Conservation (phyloP, 2,329 filamentous ascomycete species). For the Fusarium sp. region DNA sequence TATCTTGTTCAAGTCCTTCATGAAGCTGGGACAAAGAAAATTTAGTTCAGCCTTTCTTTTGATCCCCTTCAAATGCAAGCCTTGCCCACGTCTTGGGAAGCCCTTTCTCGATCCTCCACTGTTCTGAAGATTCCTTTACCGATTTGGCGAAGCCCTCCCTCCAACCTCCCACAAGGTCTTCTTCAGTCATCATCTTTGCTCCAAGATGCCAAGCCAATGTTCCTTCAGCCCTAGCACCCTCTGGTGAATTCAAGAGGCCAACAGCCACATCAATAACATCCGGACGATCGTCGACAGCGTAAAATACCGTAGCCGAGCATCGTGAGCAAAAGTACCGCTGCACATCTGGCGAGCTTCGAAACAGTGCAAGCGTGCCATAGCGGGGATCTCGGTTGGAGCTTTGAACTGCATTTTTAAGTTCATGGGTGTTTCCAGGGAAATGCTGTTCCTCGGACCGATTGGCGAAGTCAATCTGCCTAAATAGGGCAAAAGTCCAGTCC, state of each 20-base stretch:
- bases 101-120: conserved; percentile 35
- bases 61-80: not conserved
- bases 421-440: conserved; percentile 32
- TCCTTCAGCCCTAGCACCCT: conserved; percentile 63
- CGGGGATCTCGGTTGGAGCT: conserved; percentile 51
- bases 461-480: conserved; percentile 58
- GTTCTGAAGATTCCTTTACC: conserved; percentile 39
- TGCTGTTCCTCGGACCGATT: not conserved
- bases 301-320: conserved; percentile 65
- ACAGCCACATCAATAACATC: conserved; percentile 62
- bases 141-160: conserved; percentile 25
- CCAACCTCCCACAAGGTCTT: conserved; percentile 38
- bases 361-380: conserved; percentile 61
- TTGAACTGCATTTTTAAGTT: conserved; percentile 56
- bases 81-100: conserved; percentile 34
- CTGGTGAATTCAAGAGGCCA: conserved; percentile 60
- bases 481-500: conserved; percentile 61
- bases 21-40: not conserved
- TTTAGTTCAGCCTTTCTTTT: not conserved
- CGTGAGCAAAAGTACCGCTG: conserved; percentile 65
- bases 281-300: conserved; percentile 56
- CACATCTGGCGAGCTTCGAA: conserved; percentile 61
- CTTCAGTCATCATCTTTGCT: conserved; percentile 13
- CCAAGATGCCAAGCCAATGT: conserved; percentile 61
- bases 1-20: no score